Conservation (phyloP, 2,329 filamentous ascomycete species). For the Madurella mycetomatis region DNA sequence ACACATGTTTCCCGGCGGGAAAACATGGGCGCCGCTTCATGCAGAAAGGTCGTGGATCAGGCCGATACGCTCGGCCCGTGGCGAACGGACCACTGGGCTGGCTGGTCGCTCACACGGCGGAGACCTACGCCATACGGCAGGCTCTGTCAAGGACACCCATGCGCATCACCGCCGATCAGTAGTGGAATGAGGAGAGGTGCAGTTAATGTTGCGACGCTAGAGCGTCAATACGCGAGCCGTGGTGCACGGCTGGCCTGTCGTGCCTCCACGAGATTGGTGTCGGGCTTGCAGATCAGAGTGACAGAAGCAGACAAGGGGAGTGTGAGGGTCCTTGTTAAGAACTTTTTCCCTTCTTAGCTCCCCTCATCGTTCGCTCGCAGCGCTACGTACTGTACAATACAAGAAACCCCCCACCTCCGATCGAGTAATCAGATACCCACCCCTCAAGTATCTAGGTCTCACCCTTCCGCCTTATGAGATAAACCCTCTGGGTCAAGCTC, state of each 20-base stretch:
- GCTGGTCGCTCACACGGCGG: constrained; percentile 9
- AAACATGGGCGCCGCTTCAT: constrained; percentile 9
- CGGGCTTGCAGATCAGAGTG: constrained; percentile 17
- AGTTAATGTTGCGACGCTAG: constrained; percentile 20
- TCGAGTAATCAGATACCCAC: no score
- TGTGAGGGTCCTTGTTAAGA: background rate
- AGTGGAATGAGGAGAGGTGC: constrained; percentile 17
- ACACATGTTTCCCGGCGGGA: constrained; percentile 3
- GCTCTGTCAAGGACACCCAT: constrained; percentile 8
- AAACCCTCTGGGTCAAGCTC: background rate
- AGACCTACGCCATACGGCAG: constrained; percentile 21
- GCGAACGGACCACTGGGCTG: background rate
- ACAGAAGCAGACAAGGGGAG: constrained; percentile 7
- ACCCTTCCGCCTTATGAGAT: constrained; percentile 20
- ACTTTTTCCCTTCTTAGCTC: background rate
- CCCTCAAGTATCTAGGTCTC: constrained; percentile 1
- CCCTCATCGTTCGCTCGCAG: background rate
- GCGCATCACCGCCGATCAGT: constrained; percentile 23
- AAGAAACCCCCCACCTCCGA: no score
- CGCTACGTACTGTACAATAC: no score
- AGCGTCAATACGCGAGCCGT: background rate
- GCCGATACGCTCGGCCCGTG: background rate
- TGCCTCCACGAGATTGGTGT: constrained; percentile 13
- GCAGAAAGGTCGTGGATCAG: constrained; percentile 17
- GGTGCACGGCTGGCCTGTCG: background rate